Conservation (phyloP, 208 protist species). For the Leptomonas pyrrhocoris region DNA sequence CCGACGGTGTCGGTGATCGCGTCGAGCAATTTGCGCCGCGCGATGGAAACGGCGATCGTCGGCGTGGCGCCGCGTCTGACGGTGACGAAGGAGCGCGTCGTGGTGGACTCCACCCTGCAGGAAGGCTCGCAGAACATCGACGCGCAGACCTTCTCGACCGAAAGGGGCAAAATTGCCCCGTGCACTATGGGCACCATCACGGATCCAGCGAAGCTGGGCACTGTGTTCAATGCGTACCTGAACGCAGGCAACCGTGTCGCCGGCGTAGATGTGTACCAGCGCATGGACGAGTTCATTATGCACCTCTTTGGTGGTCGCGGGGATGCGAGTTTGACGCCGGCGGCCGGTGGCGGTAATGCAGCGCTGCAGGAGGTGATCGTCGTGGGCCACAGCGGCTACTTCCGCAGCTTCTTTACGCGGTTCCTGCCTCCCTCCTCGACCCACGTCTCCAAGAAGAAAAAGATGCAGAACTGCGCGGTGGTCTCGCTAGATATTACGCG, state of each 20-base stretch:
- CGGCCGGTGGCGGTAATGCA: constrained; percentile 45
- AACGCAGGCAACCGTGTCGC: constrained; percentile 82
- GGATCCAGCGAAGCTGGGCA: constrained; percentile 42
- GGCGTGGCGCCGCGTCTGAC: constrained; percentile 64
- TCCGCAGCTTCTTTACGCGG: constrained; percentile 86
- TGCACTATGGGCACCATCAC: constrained; percentile 54
- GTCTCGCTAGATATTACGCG: constrained; percentile 80
- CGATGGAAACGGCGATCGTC: constrained; percentile 85
- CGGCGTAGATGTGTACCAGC: constrained; percentile 67
- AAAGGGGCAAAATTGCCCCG: constrained; percentile 72
- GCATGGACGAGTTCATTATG: constrained; percentile 81
- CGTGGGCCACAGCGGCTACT: constrained; percentile 91
- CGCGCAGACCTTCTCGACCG: constrained; percentile 84
- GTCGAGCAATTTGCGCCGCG: constrained; percentile 86
- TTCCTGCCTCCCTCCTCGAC: constrained; percentile 77
- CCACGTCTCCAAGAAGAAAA: constrained; percentile 78
- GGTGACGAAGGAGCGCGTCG: constrained; percentile 71
- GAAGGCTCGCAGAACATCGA: constrained; percentile 93
- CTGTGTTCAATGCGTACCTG: constrained; percentile 64
- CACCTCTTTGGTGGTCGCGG: constrained; percentile 70
- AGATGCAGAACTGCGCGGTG: constrained; percentile 90
- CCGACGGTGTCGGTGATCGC: constrained; percentile 70
- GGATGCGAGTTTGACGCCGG: constrained; percentile 14
- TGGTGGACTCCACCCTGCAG: constrained; percentile 88
- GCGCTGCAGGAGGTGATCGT: constrained; percentile 88